These are phyloP conservation scores for Taphrina sp. DNA, from an alignment of 1,139 yeast species.

Conservation along the genomic window DNA sequence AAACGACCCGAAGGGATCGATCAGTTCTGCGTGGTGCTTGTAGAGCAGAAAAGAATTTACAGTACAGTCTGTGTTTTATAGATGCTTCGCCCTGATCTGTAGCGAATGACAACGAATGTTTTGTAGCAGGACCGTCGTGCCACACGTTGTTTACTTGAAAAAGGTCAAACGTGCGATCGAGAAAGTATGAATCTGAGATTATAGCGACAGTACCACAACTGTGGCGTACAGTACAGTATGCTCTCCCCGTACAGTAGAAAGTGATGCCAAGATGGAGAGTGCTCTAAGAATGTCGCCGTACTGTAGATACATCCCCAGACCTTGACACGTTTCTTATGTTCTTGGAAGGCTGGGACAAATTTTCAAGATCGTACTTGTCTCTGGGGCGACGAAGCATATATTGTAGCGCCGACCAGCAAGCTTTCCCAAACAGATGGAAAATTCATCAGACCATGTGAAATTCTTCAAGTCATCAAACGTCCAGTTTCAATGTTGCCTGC, in stretches of 20 bases:
- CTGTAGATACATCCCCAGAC: background rate
- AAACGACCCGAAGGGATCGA: background rate
- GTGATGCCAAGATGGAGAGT: constrained; percentile 1
- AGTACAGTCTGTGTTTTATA: background rate
- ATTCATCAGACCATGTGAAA: constrained; percentile 9
- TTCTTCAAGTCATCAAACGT: background rate
- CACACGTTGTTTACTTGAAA: background rate
- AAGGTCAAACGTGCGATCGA: background rate
- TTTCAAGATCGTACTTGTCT: background rate
- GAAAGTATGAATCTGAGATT: constrained; percentile 2
- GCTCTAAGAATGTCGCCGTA: background rate
- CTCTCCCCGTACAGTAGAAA: background rate
- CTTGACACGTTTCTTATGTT: background rate
- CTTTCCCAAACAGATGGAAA: constrained; percentile 1
- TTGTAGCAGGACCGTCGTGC: background rate
- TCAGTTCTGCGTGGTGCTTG: too few species aligned
- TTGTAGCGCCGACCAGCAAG: background rate
- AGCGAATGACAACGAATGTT: background rate
- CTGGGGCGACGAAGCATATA: background rate
- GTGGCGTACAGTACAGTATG: too few species aligned
- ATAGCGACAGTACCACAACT: too few species aligned
- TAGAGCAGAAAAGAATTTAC: too few species aligned
- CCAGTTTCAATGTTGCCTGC: too few species aligned
- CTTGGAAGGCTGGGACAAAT: background rate
- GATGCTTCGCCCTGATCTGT: constrained; percentile 9